Percentiles rank a stretch among this genome's conserved stretches.
phyloP scores from a whole-genome alignment of 441 rosid species.

The Erysimum cheiri region DNA sequence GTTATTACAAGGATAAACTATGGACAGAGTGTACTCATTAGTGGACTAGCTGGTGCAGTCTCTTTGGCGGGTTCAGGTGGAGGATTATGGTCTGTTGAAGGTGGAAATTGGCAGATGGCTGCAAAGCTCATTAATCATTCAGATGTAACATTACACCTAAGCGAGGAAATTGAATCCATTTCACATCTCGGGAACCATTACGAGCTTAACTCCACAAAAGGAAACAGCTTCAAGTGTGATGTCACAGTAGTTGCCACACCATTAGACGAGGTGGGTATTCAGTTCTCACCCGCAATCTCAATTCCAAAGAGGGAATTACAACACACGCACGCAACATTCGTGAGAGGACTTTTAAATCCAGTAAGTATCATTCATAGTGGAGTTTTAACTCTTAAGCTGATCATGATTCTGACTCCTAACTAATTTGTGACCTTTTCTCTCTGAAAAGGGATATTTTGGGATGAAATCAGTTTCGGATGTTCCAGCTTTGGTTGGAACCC shows the following conservation, averaged over 20 bases:
- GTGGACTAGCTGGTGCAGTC: conserved; percentile 96
- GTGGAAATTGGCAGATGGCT: conserved; percentile 97
- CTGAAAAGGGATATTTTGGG: conserved; percentile 74
- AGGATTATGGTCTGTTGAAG: conserved; percentile 86
- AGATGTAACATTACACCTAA: conserved; percentile 67
- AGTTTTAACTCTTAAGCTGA: conserved; percentile 6
- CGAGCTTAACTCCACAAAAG: conserved; percentile 78
- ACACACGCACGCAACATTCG: conserved; percentile 89
- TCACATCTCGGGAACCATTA: conserved; percentile 64
- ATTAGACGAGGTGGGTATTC: conserved; percentile 73
- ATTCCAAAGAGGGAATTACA: conserved; percentile 81
- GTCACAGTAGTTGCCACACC: conserved; percentile 81
- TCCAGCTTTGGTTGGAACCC: conserved; percentile 79
- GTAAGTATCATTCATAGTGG: conserved; percentile 52
- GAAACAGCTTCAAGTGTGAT: conserved; percentile 67
- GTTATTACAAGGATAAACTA: conserved; percentile 91
- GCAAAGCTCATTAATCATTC: conserved; percentile 73
- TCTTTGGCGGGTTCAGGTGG: conserved; percentile 94
- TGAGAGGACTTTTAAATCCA: conserved; percentile 84
- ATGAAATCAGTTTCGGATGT: conserved; percentile 63
- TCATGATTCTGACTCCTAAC: conserved; percentile 5
- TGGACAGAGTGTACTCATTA: conserved; percentile 81
- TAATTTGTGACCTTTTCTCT: conserved; percentile 20
- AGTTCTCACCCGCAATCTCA: conserved; percentile 64
- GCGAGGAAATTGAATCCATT: conserved; percentile 70